Evolutionary conservation across 805 yeast species (phyloP).

Genomic region (Peterozyma toletana): DNA sequence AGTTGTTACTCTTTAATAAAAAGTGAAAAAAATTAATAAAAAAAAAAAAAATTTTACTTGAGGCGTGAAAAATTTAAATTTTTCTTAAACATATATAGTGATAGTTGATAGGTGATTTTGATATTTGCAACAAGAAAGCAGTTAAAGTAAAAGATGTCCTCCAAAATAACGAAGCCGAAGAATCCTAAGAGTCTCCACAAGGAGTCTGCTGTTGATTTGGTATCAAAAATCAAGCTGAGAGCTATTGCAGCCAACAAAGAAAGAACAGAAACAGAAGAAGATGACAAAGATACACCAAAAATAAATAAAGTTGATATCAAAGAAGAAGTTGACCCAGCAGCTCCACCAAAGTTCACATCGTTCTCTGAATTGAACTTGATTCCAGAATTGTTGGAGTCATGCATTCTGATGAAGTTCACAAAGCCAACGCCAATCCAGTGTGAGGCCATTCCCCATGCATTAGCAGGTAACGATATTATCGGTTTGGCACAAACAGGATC

Average conservation of each 20-base stretch:
- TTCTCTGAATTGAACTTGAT: conserved; percentile 59
- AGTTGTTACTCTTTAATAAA: too few relatives aligned
- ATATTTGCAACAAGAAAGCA: too few relatives aligned
- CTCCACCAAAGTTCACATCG: conserved; percentile 14
- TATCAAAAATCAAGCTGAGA: conserved; percentile 16
- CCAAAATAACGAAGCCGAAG: too few relatives aligned
- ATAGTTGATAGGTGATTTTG: too few relatives aligned
- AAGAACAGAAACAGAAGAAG: conserved; percentile 4
- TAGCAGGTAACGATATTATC: conserved; percentile 86
- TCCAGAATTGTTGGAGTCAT: conserved; percentile 75
- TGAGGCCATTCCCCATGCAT: conserved; percentile 84
- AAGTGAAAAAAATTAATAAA: too few relatives aligned
- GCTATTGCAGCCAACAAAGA: conserved; percentile 20
- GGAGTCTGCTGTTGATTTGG: conserved; percentile 4
- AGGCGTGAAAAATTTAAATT: background rate
- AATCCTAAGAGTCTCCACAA: background rate
- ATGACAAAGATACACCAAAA: conserved; percentile 8
- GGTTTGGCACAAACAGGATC: conserved; percentile 98
- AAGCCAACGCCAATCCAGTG: conserved; percentile 93
- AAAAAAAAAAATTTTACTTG: background rate
- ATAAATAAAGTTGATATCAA: conserved; percentile 13
- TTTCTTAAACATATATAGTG: background rate
- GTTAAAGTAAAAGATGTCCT: too few relatives aligned
- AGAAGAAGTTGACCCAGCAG: conserved; percentile 13
- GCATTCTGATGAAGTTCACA: conserved; percentile 63